These are phyloP conservation scores for Trichoderma hamatum DNA, from an alignment of 2,329 filamentous ascomycete species.

Conservation along the genomic window DNA sequence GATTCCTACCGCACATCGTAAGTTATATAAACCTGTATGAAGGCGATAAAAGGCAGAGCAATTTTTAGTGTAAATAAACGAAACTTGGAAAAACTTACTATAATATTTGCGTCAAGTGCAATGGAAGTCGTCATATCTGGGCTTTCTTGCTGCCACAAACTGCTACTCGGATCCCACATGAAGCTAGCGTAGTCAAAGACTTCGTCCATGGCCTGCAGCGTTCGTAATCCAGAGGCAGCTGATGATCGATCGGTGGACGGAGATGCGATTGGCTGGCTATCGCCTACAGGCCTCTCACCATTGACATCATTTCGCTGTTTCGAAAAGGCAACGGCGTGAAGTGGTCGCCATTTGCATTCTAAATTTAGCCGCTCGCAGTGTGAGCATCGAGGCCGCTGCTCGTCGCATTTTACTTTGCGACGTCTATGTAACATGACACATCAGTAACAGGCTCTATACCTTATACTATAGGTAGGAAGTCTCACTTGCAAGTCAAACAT, in stretches of 20 bases:
- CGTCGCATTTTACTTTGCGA: constrained; percentile 40
- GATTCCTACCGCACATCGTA: background rate
- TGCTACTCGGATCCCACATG: constrained; percentile 48
- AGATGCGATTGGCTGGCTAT: constrained; percentile 33
- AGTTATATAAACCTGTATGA: background rate
- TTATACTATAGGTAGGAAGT: background rate
- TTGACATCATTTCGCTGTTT: constrained; percentile 32
- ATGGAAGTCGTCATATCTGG: constrained; percentile 1
- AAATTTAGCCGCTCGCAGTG: constrained; percentile 57
- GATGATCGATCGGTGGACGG: constrained; percentile 38
- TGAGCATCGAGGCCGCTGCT: constrained; percentile 52
- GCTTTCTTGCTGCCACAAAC: constrained; percentile 34
- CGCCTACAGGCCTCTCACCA: constrained; percentile 27
- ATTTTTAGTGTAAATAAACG: no score
- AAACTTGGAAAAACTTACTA: constrained; percentile 29
- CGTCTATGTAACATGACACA: background rate
- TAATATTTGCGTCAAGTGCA: background rate
- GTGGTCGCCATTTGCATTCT: constrained; percentile 53
- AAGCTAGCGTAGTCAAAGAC: constrained; percentile 53
- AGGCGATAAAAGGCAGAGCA: background rate
- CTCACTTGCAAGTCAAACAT: constrained; percentile 26
- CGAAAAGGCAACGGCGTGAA: constrained; percentile 1
- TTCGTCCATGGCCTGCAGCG: constrained; percentile 44
- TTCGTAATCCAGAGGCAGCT: constrained; percentile 34
- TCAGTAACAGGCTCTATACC: background rate